Percentiles rank a stretch among this genome's conserved stretches.
Conservation (phyloP, 2,329 filamentous ascomycete species). For the Oidium heveae region DNA sequence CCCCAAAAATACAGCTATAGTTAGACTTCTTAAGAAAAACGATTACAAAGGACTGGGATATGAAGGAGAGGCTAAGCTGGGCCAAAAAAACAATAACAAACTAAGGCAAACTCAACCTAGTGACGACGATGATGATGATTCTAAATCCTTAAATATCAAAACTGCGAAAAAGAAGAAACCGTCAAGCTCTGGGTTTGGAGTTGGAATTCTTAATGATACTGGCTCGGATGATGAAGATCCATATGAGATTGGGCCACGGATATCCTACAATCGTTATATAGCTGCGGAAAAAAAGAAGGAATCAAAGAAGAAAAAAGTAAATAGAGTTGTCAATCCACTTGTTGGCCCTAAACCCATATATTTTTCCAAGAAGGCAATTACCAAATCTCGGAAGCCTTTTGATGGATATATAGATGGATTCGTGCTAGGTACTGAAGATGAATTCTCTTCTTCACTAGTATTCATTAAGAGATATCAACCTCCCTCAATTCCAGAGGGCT, state of each 20-base stretch:
- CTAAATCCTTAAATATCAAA: background rate
- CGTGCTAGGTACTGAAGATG: constrained; percentile 32
- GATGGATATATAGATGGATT: constrained; percentile 71
- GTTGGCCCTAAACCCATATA: constrained; percentile 47
- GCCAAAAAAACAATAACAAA: constrained; percentile 11
- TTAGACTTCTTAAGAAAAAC: constrained; percentile 36
- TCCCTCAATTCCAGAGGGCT: constrained; percentile 43
- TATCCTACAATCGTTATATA: constrained; percentile 63
- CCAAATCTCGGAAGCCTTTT: constrained; percentile 42
- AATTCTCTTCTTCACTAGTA: constrained; percentile 20
- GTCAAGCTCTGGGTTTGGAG: constrained; percentile 46
- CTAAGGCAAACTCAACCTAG: constrained; percentile 16
- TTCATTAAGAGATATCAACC: constrained; percentile 28
- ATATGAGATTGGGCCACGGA: constrained; percentile 74
- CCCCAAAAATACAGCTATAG: constrained; percentile 52
- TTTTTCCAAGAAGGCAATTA: constrained; percentile 36
- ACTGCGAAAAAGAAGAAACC: constrained; percentile 20
- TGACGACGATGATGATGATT: constrained; percentile 20
- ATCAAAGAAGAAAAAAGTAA: constrained; percentile 41
- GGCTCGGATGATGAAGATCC: constrained; percentile 90
- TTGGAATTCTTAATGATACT: constrained; percentile 75
- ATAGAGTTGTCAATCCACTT: constrained; percentile 34
- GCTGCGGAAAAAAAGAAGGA: constrained; percentile 57
- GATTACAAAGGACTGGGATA: constrained; percentile 49
- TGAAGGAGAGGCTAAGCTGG: constrained; percentile 29